A percentile compares a stretch with the other conserved stretches of the same genome.
Conservation (phyloP, 176 grass and related monocot genomes). For the sorghum (Sorghum bicolor) region DNA sequence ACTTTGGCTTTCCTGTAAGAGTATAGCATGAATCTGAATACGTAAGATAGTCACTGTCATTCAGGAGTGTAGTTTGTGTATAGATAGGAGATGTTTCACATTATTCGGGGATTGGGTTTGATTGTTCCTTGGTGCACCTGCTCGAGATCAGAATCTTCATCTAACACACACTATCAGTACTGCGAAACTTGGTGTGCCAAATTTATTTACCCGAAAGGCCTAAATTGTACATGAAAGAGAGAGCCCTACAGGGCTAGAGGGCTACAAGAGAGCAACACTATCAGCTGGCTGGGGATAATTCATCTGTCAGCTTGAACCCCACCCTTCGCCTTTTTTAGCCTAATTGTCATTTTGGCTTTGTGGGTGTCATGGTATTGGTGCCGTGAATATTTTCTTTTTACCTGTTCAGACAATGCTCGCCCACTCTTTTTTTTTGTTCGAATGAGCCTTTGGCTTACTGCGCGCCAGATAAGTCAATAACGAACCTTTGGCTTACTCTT, state of each 20-base stretch:
- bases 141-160: constrained; percentile 34
- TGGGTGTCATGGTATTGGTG: no score
- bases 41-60: constrained; percentile 21
- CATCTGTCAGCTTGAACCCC: constrained; percentile 11
- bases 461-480: background rate
- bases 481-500: background rate
- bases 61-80: constrained; percentile 46
- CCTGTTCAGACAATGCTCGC: no score
- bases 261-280: constrained; percentile 24
- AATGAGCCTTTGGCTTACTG: no score
- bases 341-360: no score
- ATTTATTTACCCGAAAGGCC: constrained; percentile 36
- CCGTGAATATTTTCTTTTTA: no score
- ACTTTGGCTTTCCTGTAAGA: constrained; percentile 84
- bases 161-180: constrained; percentile 45
- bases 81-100: constrained; percentile 49
- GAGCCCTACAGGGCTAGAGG: constrained; percentile 21
- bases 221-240: constrained; percentile 51
- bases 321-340: background rate
- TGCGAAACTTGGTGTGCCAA: constrained; percentile 21
- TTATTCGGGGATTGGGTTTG: constrained; percentile 35
- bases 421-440: no score
- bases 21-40: constrained; percentile 45
- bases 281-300: constrained; percentile 39
- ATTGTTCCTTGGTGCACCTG: constrained; percentile 25